Evolutionary conservation across 306 rosid genomes (phyloP).

Genomic region (Citrullus colocynthis): DNA sequence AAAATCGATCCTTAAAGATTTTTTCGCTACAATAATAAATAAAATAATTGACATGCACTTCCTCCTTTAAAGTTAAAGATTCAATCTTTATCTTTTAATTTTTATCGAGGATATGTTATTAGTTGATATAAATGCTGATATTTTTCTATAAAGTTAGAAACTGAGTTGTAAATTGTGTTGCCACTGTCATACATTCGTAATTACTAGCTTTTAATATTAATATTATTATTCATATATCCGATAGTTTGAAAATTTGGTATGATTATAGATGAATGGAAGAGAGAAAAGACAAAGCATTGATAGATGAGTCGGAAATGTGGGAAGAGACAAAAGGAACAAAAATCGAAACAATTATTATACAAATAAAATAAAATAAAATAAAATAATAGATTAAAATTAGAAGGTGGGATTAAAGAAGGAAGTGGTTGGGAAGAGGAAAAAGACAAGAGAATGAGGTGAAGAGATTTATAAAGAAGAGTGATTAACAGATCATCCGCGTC

Average conservation of each 20-base stretch:
- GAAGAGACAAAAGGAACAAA: not conserved
- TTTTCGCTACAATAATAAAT: too few relatives aligned
- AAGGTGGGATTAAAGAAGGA: not conserved
- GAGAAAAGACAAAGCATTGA: not conserved
- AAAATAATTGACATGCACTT: not conserved
- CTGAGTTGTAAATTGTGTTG: too few relatives aligned
- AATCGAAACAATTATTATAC: not conserved
- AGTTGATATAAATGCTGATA: too few relatives aligned
- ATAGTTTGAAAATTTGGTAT: not conserved
- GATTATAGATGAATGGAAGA: not conserved
- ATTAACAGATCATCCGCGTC: not conserved
- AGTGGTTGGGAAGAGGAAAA: not conserved
- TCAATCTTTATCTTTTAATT: too few relatives aligned
- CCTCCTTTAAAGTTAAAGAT: too few relatives aligned
- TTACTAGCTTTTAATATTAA: not conserved
- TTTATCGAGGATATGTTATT: too few relatives aligned
- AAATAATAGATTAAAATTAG: not conserved
- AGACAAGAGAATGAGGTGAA: not conserved
- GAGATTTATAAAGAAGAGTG: not conserved
- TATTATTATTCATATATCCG: not conserved
- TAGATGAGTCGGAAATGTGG: not conserved
- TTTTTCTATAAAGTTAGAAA: too few relatives aligned
- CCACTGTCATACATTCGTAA: not conserved
- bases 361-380: not conserved
- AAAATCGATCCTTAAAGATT: too few relatives aligned